Conservation (phyloP, 176 grass and related monocot species). For the Thinopyrum elongatum region DNA sequence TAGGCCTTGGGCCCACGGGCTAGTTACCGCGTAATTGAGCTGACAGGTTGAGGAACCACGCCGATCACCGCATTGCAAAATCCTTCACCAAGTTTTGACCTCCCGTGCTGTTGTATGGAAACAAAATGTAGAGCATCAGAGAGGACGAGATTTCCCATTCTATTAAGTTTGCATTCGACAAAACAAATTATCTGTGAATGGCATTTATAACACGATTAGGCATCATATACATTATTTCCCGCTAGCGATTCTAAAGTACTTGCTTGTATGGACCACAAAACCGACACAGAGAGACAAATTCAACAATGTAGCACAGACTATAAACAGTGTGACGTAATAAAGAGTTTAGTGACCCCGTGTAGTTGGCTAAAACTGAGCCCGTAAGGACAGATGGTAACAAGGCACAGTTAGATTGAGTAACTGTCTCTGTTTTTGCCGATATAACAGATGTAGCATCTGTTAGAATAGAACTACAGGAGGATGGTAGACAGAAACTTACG, state of each 20-base stretch:
- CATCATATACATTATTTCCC: background rate
- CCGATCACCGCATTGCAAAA: slow-evolving; percentile 41
- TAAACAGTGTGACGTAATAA: background rate
- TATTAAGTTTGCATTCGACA: background rate
- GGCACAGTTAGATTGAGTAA: background rate
- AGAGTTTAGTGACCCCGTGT: background rate
- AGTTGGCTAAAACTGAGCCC: background rate
- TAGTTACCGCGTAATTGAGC: background rate
- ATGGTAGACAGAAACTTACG: slow-evolving; percentile 46
- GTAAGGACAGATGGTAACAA: background rate
- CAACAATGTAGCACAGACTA: background rate
- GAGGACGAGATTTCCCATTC: background rate
- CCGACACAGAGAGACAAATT: background rate
- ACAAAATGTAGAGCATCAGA: background rate
- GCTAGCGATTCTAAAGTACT: background rate
- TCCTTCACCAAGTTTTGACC: slow-evolving; percentile 51
- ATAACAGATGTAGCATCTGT: background rate
- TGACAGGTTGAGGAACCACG: background rate
- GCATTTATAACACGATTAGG: background rate
- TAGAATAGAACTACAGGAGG: slow-evolving; percentile 10
- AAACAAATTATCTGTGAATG: background rate
- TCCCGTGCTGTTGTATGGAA: slow-evolving; percentile 38
- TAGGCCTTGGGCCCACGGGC: background rate
- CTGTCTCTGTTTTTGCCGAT: background rate
- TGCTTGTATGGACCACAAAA: background rate